Conservation (phyloP, 441 rosid species). For the Bocquillonia castaneifolia region DNA sequence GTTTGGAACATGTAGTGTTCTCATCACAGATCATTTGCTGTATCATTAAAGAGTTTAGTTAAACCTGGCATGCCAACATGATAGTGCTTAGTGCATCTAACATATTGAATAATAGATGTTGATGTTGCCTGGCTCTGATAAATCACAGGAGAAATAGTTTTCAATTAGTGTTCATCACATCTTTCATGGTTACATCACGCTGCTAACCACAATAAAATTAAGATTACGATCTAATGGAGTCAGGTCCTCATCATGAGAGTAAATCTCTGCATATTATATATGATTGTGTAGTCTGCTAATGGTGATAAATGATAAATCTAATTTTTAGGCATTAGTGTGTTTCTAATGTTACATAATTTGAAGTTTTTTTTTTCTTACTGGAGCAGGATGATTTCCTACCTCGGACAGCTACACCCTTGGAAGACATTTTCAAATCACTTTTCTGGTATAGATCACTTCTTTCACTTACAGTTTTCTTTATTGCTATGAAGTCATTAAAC, state of each 20-base stretch:
- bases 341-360: background rate
- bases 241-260: background rate
- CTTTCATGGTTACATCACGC: background rate
- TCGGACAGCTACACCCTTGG: constrained; percentile 81
- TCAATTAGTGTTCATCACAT: background rate
- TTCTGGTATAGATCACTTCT: constrained; percentile 56
- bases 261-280: background rate
- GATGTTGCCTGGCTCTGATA: background rate
- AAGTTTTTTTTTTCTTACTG: constrained; percentile 24
- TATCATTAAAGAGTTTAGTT: background rate
- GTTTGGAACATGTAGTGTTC: background rate
- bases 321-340: background rate
- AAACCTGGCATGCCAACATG: background rate
- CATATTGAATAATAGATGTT: background rate
- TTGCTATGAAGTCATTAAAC: constrained; percentile 3
- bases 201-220: background rate
- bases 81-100: background rate
- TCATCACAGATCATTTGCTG: background rate
- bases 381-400: constrained; percentile 92
- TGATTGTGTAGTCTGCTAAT: too few species aligned
- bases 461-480: constrained; percentile 2
- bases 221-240: background rate
- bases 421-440: constrained; percentile 94
- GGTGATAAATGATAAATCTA: background rate
- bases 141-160: background rate